Evolutionary conservation across 192 early-diverging fungal species (phyloP), one percentile per base, ranked within the genome.

Genomic region (Coemansia nantahalensis): DNA sequence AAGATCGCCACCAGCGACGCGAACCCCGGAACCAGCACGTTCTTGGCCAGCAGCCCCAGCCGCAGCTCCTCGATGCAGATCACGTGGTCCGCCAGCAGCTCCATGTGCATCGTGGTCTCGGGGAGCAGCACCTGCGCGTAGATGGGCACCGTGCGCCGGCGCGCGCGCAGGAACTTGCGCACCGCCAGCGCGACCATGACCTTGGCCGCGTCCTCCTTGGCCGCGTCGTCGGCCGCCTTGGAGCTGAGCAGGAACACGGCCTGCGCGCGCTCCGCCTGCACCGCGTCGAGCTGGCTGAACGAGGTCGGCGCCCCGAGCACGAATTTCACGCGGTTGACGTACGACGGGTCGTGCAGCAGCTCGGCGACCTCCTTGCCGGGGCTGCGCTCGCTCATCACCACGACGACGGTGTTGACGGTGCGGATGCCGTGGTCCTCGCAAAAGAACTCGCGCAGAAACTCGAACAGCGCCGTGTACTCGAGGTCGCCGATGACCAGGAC

Each of bases 361-460:
- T 76, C 65, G 44, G 57, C 45, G 9, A 81, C 64, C 36, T 82
- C 83, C 50, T 82, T 81, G 31, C 62, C 51, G 17, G 83, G 83
- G 31, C 74, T 82, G 26, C 59, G 56, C 36, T 82, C 79, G 62
- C 77, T 80, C 66, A 90, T 66, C 39, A 90, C 69, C 24, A 90
- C 84, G 9, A 89, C 84, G 11, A 77, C 68, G 4, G 86, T 86
- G 39, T 79, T 79, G 57, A 86, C 73, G 8, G 84, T 85, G 34
- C 56, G 59, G 16, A 81, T 54, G 28, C 88, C 88, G 41, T 90
- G 88, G 65, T 89, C 87, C 60, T 85, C 78, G 54, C 86, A 89
- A 43, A 87, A 90, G 56, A 90, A 88, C 68, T 90, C 88, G 39
- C 84, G 79, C 52, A 90, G 55, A 24, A 90, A 90, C 65, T 85